A percentile compares a stretch with the other conserved stretches of the same genome.
Evolutionary conservation across 805 yeast species (phyloP).

Genomic region (Tetrapisispora fleetii): DNA sequence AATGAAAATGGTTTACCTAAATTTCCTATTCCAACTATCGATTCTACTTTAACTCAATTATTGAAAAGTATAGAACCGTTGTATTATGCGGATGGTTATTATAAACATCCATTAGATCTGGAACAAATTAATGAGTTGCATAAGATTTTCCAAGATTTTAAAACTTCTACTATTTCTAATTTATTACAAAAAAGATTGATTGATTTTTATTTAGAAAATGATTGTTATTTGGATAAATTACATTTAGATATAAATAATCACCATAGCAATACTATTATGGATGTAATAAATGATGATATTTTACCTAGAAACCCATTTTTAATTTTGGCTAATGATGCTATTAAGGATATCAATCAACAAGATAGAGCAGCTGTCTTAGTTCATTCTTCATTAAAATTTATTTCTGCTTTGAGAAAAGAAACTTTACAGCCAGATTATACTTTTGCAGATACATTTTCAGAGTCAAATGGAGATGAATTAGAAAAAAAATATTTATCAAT

Average conservation of each 20-base stretch:
- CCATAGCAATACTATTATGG: slow-evolving; percentile 46
- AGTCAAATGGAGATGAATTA: slow-evolving; percentile 27
- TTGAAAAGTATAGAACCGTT: slow-evolving; percentile 52
- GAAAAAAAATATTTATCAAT: slow-evolving; percentile 47
- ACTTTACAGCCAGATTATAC: slow-evolving; percentile 48
- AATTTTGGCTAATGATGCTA: slow-evolving; percentile 66
- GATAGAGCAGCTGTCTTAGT: slow-evolving; percentile 60
- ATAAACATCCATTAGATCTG: slow-evolving; percentile 21
- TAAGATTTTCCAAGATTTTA: slow-evolving; percentile 37
- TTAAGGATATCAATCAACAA: slow-evolving; percentile 51
- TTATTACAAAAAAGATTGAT: slow-evolving; percentile 46
- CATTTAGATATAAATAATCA: slow-evolving; percentile 35
- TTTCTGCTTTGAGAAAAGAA: slow-evolving; percentile 46
- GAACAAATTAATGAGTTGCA: slow-evolving; percentile 29
- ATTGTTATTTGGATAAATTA: slow-evolving; percentile 45
- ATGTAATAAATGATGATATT: slow-evolving; percentile 40
- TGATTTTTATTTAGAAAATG: slow-evolving; percentile 35
- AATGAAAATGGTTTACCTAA: slow-evolving; percentile 35
- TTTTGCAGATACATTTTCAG: background rate
- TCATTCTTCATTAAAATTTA: slow-evolving; percentile 57
- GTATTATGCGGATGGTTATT: slow-evolving; percentile 42
- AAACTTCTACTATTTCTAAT: slow-evolving; percentile 33
- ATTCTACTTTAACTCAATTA: slow-evolving; percentile 42
- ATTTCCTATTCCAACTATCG: slow-evolving; percentile 53
- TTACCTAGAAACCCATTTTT: slow-evolving; percentile 73